Conservation (phyloP, 352 stramenopile genomes). For the Pythium monospermum region DNA sequence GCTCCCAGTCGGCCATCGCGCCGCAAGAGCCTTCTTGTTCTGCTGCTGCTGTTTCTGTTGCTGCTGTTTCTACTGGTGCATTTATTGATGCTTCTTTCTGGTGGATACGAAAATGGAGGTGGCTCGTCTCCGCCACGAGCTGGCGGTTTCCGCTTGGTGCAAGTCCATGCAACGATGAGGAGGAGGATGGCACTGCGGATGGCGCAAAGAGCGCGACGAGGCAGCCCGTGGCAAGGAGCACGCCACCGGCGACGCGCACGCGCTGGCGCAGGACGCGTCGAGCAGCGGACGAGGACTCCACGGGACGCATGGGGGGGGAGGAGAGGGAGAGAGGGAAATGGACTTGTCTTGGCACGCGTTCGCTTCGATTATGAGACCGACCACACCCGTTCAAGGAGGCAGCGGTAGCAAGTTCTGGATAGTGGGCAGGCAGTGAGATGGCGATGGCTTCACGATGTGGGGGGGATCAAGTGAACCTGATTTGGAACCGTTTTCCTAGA, state of each 20-base stretch:
- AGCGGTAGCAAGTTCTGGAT: too few species aligned
- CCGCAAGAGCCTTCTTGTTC: constrained; percentile 22
- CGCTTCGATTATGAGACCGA: too few species aligned
- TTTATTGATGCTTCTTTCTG: neutral
- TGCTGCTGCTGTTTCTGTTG: constrained; percentile 16
- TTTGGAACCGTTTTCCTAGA: neutral
- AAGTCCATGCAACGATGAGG: neutral
- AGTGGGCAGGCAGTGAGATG: too few species aligned
- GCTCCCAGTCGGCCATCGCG: constrained; percentile 41
- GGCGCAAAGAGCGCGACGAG: constrained; percentile 3
- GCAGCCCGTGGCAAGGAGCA: constrained; percentile 9
- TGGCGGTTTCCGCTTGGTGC: neutral
- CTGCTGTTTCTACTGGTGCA: neutral
- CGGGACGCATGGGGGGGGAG: neutral
- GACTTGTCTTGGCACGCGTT: too few species aligned
- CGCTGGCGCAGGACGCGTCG: constrained; percentile 11
- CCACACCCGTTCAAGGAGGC: too few species aligned
- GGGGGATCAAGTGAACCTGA: neutral
- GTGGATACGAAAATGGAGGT: constrained; percentile 8
- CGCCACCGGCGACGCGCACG: constrained; percentile 10
- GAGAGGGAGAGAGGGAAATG: neutral
- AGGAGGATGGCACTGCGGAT: constrained; percentile 2
- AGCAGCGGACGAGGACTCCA: neutral
- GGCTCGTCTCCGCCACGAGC: neutral
- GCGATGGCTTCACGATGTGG: too few species aligned